Percentiles rank a stretch among this genome's conserved stretches.
Evolutionary conservation across 495 filamentous ascomycete species (phyloP).

Genomic region (Podospora pseudoanserina): DNA sequence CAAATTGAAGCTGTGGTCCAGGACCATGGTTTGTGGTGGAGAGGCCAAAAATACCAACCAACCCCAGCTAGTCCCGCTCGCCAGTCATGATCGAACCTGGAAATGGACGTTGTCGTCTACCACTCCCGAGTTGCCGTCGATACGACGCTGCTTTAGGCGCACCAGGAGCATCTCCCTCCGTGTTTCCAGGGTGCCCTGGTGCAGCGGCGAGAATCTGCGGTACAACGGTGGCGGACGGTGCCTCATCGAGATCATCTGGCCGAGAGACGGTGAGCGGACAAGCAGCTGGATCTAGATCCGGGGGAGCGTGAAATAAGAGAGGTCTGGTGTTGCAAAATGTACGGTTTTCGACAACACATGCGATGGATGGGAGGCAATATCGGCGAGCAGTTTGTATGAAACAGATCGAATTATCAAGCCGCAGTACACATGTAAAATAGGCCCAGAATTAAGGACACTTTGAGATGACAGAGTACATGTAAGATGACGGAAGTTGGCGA

Average conservation of each 20-base stretch:
- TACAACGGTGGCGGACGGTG: neutral
- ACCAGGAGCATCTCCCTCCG: slow-evolving; percentile 20
- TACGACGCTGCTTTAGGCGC: slow-evolving; percentile 17
- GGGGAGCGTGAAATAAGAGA: too few relatives aligned
- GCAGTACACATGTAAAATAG: too few relatives aligned
- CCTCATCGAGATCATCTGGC: neutral
- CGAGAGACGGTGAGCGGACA: neutral
- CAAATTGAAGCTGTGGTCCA: slow-evolving; percentile 15
- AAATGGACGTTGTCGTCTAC: slow-evolving; percentile 3
- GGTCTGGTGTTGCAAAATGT: too few relatives aligned
- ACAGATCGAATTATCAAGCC: too few relatives aligned
- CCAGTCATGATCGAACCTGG: slow-evolving; percentile 10
- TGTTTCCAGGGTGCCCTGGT: slow-evolving; percentile 4
- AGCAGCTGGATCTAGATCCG: neutral
- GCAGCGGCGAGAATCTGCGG: neutral
- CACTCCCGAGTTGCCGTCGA: slow-evolving; percentile 24
- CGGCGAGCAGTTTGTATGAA: too few relatives aligned
- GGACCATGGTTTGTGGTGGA: slow-evolving; percentile 18
- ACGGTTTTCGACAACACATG: too few relatives aligned
- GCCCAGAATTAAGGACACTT: too few relatives aligned
- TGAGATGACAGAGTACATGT: neutral
- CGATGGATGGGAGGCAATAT: too few relatives aligned
- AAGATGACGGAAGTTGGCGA: neutral
- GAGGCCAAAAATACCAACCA: neutral
- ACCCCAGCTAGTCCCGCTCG: slow-evolving; percentile 20